Evolutionary conservation across 371 early-diverging fungal species (phyloP).

Genomic region (Mortierella sp.): DNA sequence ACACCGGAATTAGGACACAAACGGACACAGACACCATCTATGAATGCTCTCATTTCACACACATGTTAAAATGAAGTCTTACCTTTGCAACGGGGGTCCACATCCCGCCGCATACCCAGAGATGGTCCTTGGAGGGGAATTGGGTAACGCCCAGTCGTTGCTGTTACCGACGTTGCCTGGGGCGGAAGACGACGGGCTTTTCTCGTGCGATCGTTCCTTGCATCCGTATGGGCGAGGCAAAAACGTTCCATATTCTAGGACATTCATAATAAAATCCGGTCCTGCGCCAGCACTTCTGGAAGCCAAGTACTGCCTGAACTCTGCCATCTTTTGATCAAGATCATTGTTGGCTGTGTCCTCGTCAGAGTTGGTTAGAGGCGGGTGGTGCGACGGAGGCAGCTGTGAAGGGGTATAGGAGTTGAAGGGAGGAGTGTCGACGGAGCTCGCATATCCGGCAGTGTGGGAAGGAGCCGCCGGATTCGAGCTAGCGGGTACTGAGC

Average conservation of each 20-base stretch:
- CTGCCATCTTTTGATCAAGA: slow-evolving; percentile 27
- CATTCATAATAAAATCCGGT: slow-evolving; percentile 17
- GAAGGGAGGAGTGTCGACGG: slow-evolving; percentile 14
- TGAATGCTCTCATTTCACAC: neutral
- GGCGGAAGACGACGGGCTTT: slow-evolving; percentile 5
- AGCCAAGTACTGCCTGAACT: slow-evolving; percentile 14
- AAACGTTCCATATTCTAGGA: slow-evolving; percentile 23
- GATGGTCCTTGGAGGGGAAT: slow-evolving; percentile 19
- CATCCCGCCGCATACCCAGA: slow-evolving; percentile 30
- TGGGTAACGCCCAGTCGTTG: slow-evolving; percentile 18
- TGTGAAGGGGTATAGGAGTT: slow-evolving; percentile 9
- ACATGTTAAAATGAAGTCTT: neutral
- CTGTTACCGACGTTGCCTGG: neutral
- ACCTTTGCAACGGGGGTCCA: slow-evolving; percentile 17
- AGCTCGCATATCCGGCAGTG: slow-evolving; percentile 1
- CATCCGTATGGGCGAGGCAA: slow-evolving; percentile 25
- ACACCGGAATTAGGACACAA: neutral
- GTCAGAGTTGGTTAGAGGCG: neutral
- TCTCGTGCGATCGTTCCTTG: slow-evolving; percentile 21
- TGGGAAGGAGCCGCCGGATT: neutral
- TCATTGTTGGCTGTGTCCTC: slow-evolving; percentile 5
- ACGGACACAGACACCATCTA: neutral
- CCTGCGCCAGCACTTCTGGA: slow-evolving; percentile 11
- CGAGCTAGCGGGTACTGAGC: slow-evolving; percentile 18
- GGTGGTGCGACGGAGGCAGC: neutral